Conservation (phyloP, 169 alveolate species). For the Cyclospora cayetanensis region DNA sequence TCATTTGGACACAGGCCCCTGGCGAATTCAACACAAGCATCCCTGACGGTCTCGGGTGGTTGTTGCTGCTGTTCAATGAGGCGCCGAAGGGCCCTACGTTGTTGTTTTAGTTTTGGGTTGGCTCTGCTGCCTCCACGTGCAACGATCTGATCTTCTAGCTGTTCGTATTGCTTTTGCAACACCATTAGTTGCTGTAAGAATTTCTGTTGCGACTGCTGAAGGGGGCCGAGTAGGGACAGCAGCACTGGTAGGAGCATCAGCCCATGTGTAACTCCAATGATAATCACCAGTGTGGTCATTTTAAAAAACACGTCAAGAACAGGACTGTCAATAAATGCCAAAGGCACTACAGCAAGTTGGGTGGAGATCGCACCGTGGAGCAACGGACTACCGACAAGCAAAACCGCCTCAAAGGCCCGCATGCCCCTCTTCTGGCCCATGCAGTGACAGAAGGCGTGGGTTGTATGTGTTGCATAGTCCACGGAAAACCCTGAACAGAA, state of each 20-base stretch:
- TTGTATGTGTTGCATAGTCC: slow-evolving; percentile 86
- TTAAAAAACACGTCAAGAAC: slow-evolving; percentile 83
- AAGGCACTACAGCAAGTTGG: slow-evolving; percentile 81
- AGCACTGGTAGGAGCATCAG: slow-evolving; percentile 71
- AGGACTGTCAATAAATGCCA: slow-evolving; percentile 81
- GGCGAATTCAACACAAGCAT: slow-evolving; percentile 46
- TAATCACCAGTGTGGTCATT: slow-evolving; percentile 82
- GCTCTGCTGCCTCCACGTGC: slow-evolving; percentile 62
- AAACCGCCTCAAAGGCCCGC: slow-evolving; percentile 84
- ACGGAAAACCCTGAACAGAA: slow-evolving; percentile 79
- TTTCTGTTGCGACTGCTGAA: slow-evolving; percentile 52
- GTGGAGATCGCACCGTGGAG: slow-evolving; percentile 86
- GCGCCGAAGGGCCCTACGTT: slow-evolving; percentile 55
- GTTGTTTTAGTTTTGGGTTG: slow-evolving; percentile 18
- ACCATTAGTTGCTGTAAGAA: slow-evolving; percentile 37
- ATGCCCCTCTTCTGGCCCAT: slow-evolving; percentile 81
- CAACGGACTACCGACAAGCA: slow-evolving; percentile 85
- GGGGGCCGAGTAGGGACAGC: slow-evolving; percentile 74
- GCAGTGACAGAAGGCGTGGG: slow-evolving; percentile 86
- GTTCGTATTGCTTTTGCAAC: slow-evolving; percentile 31
- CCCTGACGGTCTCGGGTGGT: slow-evolving; percentile 53
- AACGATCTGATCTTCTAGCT: slow-evolving; percentile 36
- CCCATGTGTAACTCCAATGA: slow-evolving; percentile 74
- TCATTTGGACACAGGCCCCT: slow-evolving; percentile 40
- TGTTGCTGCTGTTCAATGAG: slow-evolving; percentile 61